phyloP scores from a whole-genome alignment of 768 basidiomycete genomes.

The Amanita thiersii region DNA sequence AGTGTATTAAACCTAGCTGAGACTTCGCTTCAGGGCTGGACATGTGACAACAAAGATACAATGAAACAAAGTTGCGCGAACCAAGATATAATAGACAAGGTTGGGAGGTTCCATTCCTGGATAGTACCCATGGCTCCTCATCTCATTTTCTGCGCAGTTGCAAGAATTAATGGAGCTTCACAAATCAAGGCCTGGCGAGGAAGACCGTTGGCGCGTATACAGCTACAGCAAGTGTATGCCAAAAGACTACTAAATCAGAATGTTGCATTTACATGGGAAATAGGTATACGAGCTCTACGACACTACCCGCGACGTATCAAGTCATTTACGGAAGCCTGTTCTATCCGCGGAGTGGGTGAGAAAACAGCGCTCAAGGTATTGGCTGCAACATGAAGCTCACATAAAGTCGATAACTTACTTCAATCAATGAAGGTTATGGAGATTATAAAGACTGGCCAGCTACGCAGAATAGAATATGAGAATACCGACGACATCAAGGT shows the following conservation, averaged over 20 bases:
- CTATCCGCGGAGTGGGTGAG: slow-evolving; percentile 55
- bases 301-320: slow-evolving; percentile 50
- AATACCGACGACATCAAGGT: slow-evolving; percentile 53
- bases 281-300: slow-evolving; percentile 54
- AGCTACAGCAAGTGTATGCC: slow-evolving; percentile 58
- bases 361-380: slow-evolving; percentile 74
- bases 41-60: slow-evolving; percentile 47
- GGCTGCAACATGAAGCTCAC: neutral
- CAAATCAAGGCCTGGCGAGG: slow-evolving; percentile 46
- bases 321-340: slow-evolving; percentile 48
- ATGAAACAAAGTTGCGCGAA: slow-evolving; percentile 39
- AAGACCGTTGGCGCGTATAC: slow-evolving; percentile 62
- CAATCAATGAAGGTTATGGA: slow-evolving; percentile 58
- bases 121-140: neutral
- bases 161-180: slow-evolving; percentile 61
- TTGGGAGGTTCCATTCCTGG: slow-evolving; percentile 14
- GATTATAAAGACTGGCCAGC: slow-evolving; percentile 66
- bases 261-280: neutral
- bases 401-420: slow-evolving; percentile 1
- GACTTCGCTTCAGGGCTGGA: slow-evolving; percentile 41
- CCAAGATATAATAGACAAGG: slow-evolving; percentile 72
- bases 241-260: neutral
- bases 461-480: slow-evolving; percentile 62
- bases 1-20: neutral
- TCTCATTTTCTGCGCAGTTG: slow-evolving; percentile 32